phyloP scores from a whole-genome alignment of 768 basidiomycete species.

The Lentinula sp. region DNA sequence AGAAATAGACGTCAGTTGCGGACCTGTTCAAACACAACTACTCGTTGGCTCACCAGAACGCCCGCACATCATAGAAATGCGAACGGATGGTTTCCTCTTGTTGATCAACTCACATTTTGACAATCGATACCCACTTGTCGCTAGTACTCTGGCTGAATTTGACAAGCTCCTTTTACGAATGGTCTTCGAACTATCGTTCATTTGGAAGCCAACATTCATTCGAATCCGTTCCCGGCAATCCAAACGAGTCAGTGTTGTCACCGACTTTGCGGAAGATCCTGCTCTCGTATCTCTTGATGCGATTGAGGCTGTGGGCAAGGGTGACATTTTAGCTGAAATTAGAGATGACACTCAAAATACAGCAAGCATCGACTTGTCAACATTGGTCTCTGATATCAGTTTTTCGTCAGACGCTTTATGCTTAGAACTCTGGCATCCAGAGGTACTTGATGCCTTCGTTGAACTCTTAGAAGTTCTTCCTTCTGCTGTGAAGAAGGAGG shows the following conservation, averaged over 20 bases:
- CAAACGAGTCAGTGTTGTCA: conserved; percentile 16
- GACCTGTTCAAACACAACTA: conserved; percentile 43
- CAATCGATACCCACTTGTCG: conserved; percentile 10
- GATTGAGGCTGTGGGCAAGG: conserved; percentile 40
- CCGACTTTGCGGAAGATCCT: conserved; percentile 39
- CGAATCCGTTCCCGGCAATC: conserved; percentile 37
- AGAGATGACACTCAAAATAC: conserved; percentile 36
- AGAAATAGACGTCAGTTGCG: conserved; percentile 40
- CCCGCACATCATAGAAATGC: conserved; percentile 49
- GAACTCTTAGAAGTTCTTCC: conserved; percentile 36
- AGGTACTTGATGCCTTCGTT: conserved; percentile 48
- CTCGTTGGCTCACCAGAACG: conserved; percentile 39
- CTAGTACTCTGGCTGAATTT: conserved; percentile 22
- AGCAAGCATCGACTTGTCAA: conserved; percentile 35
- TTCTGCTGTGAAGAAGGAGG: neutral
- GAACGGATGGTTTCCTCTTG: conserved; percentile 45
- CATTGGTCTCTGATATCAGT: conserved; percentile 39
- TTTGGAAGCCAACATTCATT: conserved; percentile 47
- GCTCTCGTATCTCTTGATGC: conserved; percentile 52
- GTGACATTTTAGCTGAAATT: conserved; percentile 44
- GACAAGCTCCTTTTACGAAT: conserved; percentile 34
- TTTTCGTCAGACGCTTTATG: conserved; percentile 52
- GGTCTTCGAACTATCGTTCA: conserved; percentile 31
- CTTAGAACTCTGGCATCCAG: conserved; percentile 62
- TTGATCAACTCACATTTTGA: conserved; percentile 23